Conservation (phyloP, 805 yeast genomes). For the Suhomyces pyralidae region DNA sequence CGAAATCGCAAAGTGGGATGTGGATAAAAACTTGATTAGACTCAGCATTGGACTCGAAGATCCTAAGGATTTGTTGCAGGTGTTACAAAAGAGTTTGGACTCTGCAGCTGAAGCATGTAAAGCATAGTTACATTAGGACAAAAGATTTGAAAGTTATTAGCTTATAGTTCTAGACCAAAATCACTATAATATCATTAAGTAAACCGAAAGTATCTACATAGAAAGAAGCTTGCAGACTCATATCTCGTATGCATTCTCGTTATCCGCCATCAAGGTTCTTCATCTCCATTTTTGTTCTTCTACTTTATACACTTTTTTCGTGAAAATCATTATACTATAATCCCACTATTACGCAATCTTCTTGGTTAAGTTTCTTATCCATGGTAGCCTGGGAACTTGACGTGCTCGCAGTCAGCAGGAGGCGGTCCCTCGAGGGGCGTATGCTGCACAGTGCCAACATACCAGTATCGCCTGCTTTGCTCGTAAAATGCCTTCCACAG, state of each 20-base stretch:
- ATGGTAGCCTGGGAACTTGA: constrained; percentile 9
- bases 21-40: constrained; percentile 72
- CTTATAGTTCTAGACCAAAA: neutral
- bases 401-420: constrained; percentile 46
- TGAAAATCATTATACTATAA: too few species aligned
- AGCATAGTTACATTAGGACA: neutral
- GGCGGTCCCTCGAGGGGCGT: constrained; percentile 44
- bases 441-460: constrained; percentile 54
- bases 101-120: constrained; percentile 19
- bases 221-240: too few species aligned
- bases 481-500: constrained; percentile 55
- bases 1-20: constrained; percentile 77
- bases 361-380: neutral
- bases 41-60: constrained; percentile 86
- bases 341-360: neutral
- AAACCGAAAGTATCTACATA: too few species aligned
- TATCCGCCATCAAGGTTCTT: too few species aligned
- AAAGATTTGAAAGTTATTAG: too few species aligned
- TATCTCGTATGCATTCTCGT: too few species aligned
- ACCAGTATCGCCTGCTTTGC: constrained; percentile 53
- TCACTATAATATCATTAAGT: neutral
- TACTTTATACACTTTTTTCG: neutral
- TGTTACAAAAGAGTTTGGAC: constrained; percentile 53
- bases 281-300: too few species aligned
- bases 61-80: constrained; percentile 49